Base-by-base conservation (phyloP, 371 early-diverging fungal genomes). In the Phascolomyces articulosus region DNA sequence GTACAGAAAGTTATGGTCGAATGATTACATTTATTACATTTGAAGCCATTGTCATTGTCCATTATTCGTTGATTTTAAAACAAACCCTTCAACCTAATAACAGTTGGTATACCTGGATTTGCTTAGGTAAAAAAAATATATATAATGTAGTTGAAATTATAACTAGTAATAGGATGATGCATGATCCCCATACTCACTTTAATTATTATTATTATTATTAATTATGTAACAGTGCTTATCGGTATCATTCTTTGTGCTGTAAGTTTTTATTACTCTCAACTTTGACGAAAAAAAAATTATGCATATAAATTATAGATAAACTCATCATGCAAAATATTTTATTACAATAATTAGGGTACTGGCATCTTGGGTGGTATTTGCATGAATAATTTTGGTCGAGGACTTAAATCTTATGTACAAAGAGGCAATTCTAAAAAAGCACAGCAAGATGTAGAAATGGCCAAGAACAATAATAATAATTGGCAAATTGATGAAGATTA, bases 91-190 rank as follows among this genome's bases (percentile, higher is more conserved):
- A 71, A 29, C 78, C 79, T 13, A 66, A 68, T 31, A 77, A 82
- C 29, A 72, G 70, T n/a, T 82, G 82, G 82, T 82, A 78, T 61
- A 77, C 77, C 3, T 82, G 79, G 83, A 82, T 78, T 51, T 69
- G 64, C 20, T 65, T 82, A 48, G 75, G 75, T 79, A 75, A 66
- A 68, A 41, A 9, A 16, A 9, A 41, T 15, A 41, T 16, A n/a
- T 41, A 6, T 31, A 31, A 31, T 31, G n/a, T n/a, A n/a, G n/a
- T n/a, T n/a, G n/a, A n/a, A n/a, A n/a, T n/a, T n/a, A n/a, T n/a
- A n/a, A 13, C 9, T 38, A 13, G 18, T 47, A 18, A 47, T 47
- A 18, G 18, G 18, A 47, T n/a, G n/a, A 47, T 47, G n/a, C 47
- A 47, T 11, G 47, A 47, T 4, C 13, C 10, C 31, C 2, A 49